A percentile compares a stretch with the other conserved stretches of the same genome.
phyloP scores from a whole-genome alignment of 768 basidiomycete genomes.

The Mycena rosella region DNA sequence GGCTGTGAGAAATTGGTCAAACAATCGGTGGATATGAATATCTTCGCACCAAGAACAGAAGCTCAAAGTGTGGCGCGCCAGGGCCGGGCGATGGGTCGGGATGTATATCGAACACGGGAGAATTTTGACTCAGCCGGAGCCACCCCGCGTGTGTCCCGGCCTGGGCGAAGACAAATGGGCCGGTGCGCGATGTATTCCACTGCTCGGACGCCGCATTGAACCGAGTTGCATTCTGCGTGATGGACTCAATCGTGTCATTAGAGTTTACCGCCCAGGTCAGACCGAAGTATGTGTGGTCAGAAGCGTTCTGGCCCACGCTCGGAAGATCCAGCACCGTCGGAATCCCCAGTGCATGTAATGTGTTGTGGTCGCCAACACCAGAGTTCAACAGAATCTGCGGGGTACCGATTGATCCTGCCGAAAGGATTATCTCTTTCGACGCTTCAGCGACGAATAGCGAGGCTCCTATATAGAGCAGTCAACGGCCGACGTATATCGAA shows the following conservation, averaged over 20 bases:
- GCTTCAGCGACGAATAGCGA: slow-evolving; percentile 34
- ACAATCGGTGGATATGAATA: too few species aligned
- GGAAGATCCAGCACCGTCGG: neutral
- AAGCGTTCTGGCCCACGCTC: neutral
- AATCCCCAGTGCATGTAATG: neutral
- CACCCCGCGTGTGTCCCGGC: neutral
- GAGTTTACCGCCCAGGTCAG: neutral
- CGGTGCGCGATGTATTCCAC: slow-evolving; percentile 19
- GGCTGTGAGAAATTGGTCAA: too few species aligned
- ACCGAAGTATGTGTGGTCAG: neutral
- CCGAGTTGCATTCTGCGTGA: neutral
- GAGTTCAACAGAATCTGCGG: slow-evolving; percentile 5
- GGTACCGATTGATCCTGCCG: slow-evolving; percentile 41
- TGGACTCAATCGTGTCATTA: neutral
- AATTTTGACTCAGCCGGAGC: slow-evolving; percentile 1
- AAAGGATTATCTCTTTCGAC: slow-evolving; percentile 47
- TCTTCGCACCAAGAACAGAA: slow-evolving; percentile 10
- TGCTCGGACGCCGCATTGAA: too few species aligned
- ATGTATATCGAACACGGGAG: neutral
- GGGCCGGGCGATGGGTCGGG: slow-evolving; percentile 12
- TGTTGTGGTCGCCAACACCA: neutral
- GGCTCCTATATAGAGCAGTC: neutral
- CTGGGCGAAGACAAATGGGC: neutral
- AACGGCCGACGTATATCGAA: too few species aligned
- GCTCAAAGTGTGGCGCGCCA: slow-evolving; percentile 11